Base-by-base conservation (phyloP, 1,139 yeast genomes). In the Oligophagozyma castellii region DNA sequence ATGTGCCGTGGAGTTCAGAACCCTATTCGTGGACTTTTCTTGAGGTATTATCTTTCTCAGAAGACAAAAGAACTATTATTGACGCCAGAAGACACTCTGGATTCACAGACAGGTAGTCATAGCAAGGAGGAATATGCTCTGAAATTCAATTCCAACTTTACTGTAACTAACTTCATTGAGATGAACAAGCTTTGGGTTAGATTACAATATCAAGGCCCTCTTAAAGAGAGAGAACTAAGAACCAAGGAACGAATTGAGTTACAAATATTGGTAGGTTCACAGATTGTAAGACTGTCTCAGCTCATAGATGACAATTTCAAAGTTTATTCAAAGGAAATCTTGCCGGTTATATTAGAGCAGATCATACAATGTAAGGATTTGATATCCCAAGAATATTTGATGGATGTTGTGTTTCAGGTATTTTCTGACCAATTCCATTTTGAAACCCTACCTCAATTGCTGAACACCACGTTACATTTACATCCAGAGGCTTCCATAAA, bases 1-100 rank as follows among this genome's bases (percentile, higher is more conserved):
- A 89, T 89, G 98, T 78, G 94, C 40, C 69, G 93, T 24, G 98
- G 96, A n/a, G 94, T 86, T 2, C 98, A 89, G 55, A 92, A 83
- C 49, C 98, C 98, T 0, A 71, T 83, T 20, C 61, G 89, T 36
- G 98, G 98, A 1, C 59, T 89, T 36, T 89, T 89, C 52, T 59
- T 92, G 45, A 63, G 98, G 31, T 86, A 89, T 58, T 89, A 83
- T 51, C 60, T 89, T 27, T 73, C 89, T 4, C 96, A 89, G 51
- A 64, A 86, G 37, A 77, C 84, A 12, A 78, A 84, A 43, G 77
- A 74, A 43, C 59, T 78, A 34, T 55, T 80, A 30, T 83, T 86
- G 2, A 18, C 32, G 13, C 34, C 27, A 12, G 36, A 22, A n/a
- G 15, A 15, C 14, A 21, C 30, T 12, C 10, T 18, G 20, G 30